A percentile compares a stretch with the other conserved stretches of the same genome.
Evolutionary conservation across 257 asterid species (phyloP).

Genomic region (Solanum raphanifolium): DNA sequence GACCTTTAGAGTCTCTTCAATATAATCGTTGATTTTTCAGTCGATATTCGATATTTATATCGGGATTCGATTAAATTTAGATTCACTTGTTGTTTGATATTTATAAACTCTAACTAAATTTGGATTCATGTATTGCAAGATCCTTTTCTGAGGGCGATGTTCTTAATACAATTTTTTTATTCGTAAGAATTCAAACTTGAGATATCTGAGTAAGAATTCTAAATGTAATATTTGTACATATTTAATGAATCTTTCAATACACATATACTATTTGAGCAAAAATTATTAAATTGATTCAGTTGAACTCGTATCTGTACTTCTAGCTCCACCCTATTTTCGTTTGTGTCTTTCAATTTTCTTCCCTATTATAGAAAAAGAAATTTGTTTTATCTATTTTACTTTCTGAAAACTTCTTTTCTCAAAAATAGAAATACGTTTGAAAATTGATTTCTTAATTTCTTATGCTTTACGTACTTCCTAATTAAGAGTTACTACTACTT

Average conservation of each 20-base stretch:
- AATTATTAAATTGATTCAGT: too few relatives aligned
- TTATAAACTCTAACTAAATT: background rate
- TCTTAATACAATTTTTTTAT: background rate
- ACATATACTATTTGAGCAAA: background rate
- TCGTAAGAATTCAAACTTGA: background rate
- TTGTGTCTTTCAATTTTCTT: background rate
- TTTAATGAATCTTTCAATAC: too few relatives aligned
- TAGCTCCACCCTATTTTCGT: background rate
- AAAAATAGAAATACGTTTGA: background rate
- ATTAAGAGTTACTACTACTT: background rate
- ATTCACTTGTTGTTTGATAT: fast-evolving
- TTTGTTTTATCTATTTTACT: background rate
- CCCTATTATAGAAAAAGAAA: background rate
- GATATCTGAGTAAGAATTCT: background rate
- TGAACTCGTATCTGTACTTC: background rate
- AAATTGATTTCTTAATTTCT: background rate
- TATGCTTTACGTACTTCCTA: background rate
- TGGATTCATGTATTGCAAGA: fast-evolving
- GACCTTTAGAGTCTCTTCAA: background rate
- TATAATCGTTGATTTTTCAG: fast-evolving
- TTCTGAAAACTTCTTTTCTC: background rate
- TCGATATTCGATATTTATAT: background rate
- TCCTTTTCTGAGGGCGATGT: fast-evolving
- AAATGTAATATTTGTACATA: too few relatives aligned
- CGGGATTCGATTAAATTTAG: too few relatives aligned